Evolutionary conservation across 768 basidiomycete genomes (phyloP).

Genomic region (Agaricus subrufescens): DNA sequence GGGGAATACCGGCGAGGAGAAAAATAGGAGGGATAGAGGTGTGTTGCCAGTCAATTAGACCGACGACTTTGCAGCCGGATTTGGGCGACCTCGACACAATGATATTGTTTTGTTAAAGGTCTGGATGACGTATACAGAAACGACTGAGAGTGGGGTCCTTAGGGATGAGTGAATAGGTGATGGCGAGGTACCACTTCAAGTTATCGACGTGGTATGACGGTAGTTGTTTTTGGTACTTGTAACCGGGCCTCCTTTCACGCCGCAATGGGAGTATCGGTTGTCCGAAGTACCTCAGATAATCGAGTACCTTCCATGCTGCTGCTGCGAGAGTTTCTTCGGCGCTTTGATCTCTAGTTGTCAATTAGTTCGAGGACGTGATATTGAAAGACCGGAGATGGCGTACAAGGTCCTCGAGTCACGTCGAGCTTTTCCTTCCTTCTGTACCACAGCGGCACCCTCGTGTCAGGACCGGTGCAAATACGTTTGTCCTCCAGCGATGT

Average conservation of each 20-base stretch:
- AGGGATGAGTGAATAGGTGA: slow-evolving; percentile 42
- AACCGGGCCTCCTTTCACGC: slow-evolving; percentile 36
- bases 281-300: slow-evolving; percentile 44
- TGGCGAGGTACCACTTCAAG: slow-evolving; percentile 41
- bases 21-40: slow-evolving; percentile 47
- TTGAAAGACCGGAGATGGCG: slow-evolving; percentile 22
- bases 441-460: slow-evolving; percentile 20
- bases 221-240: slow-evolving; percentile 39
- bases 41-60: slow-evolving; percentile 54
- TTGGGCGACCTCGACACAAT: slow-evolving; percentile 41
- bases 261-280: slow-evolving; percentile 40
- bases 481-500: slow-evolving; percentile 21
- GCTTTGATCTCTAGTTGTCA: slow-evolving; percentile 35
- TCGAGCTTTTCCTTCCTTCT: slow-evolving; percentile 45
- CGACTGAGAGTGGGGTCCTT: slow-evolving; percentile 28
- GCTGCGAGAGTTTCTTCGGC: slow-evolving; percentile 36
- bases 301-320: slow-evolving; percentile 42
- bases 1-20: slow-evolving; percentile 42
- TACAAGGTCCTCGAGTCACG: slow-evolving; percentile 44
- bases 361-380: slow-evolving; percentile 23
- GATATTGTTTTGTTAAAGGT: slow-evolving; percentile 47
- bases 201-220: slow-evolving; percentile 30
- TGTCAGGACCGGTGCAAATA: slow-evolving; percentile 30
- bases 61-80: slow-evolving; percentile 32
- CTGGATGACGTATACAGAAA: slow-evolving; percentile 51